Base-by-base conservation (phyloP, 2,329 filamentous ascomycete genomes). In the Gliomastix tumulicola region DNA sequence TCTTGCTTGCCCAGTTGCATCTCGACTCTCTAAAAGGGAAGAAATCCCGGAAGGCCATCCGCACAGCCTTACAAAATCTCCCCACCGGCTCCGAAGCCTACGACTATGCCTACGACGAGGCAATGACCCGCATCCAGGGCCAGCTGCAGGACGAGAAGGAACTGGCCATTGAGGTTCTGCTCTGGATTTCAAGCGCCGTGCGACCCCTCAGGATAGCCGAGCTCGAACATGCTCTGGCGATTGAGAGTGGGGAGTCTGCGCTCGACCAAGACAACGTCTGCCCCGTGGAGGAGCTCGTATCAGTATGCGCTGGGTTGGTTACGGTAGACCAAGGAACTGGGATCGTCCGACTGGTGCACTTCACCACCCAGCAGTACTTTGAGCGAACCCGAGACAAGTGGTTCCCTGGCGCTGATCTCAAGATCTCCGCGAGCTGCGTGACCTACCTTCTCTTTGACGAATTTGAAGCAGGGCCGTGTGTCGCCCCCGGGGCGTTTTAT, bases 301-400 rank as follows among this genome's bases (percentile, higher is more conserved):
- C 57, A 4, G 48, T 52, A 3, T 71, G 65, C 39, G 57, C 55
- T 21, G 65, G 66, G 1, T 36, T 72, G 9, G 57, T 71, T 3
- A 60, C 54, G 0, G 27, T 66, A 4, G 62, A 70, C 23, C 39
- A 59, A 31, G 43, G 60, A 30, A 68, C 52, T 33, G 33, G 49
- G 15, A 49, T 60, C 19, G 48, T 70, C 10, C 54, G 62, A 4
- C 42, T 71, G 0, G 61, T 67, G 4, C 66, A 72, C 41, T 64
- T 66, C 37, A 70, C 68, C 0, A 53, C 65, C 2, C 60, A 69
- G 30, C 56, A 69, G 27, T 72, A 66, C 43, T 57, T 71, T 30
- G 50, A 62, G 15, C 33, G 40, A 11, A 58, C 43, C 1, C 32
- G 38, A 10, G 23, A 7, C 11, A n/a, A 15, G 12, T 37, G 30